Base-by-base conservation (phyloP, 495 filamentous ascomycete species). In the Hypoxylon lienhwacheense region DNA sequence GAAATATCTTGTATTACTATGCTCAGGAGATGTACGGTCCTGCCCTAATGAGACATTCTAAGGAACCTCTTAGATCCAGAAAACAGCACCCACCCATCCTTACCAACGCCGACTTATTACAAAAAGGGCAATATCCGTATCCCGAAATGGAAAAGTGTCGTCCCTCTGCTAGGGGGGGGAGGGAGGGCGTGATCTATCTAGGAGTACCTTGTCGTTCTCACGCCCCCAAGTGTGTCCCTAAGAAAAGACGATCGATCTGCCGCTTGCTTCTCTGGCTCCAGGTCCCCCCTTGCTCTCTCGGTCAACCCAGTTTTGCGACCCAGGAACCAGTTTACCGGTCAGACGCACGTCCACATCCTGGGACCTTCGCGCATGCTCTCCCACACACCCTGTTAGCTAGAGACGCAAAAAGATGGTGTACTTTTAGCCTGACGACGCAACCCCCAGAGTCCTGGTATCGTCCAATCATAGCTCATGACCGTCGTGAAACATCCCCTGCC, bases 381-480 rank as follows among this genome's bases (percentile, higher is more conserved):
- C 58, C 61, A 43, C 35, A 58, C 52, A 63, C 61, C 57, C n/a
- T n/a, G n/a, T n/a, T n/a, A n/a, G 44, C 45, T 46, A 62, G 53
- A 52, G 37, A 54, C 33, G n/a, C n/a, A n/a, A n/a, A 44, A 64
- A 63, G 52, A 55, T 47, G 65, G 61, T 66, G 67, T 68, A 63
- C 68, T 66, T 67, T 65, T 66, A 55, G 42, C 59, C 43, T 67
- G 58, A 60, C 54, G 55, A n/a, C n/a, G n/a, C n/a, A n/a, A n/a
- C 59, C 57, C 33, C 46, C 49, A 19, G 46, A 41, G 43, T 51
- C 64, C 52, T 32, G 37, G 41, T 25, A 33, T 61, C 48, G 54
- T 64, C 73, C 74, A 77, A 77, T 76, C 73, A 76, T 73, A 69
- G 65, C 40, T 43, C 69, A 58, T 71, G 66, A 64, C 44, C 50